phyloP scores from a whole-genome alignment of 2,329 filamentous ascomycete species.

The Fusarium siculi region DNA sequence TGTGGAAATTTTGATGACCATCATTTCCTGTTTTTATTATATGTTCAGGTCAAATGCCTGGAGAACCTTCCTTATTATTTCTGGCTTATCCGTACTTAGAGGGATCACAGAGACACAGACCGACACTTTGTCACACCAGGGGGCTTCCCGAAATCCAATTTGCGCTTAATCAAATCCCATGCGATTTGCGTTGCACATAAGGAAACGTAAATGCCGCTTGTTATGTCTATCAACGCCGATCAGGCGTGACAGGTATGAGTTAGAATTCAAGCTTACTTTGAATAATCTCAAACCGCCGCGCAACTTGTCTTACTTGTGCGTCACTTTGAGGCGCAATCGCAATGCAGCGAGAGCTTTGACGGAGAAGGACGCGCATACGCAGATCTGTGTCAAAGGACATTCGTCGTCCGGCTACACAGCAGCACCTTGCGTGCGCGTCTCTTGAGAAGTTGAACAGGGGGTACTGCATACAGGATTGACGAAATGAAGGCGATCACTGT shows the following conservation, averaged over 20 bases:
- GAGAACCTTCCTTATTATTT: slow-evolving; percentile 6
- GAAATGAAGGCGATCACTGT: slow-evolving; percentile 10
- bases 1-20: slow-evolving; percentile 20
- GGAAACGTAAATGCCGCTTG: slow-evolving; percentile 21
- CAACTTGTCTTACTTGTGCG: slow-evolving; percentile 39
- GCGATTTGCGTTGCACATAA: slow-evolving; percentile 25
- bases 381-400: slow-evolving; percentile 11
- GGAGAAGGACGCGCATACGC: slow-evolving; percentile 9
- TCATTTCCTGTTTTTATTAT: slow-evolving; percentile 10
- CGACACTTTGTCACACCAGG: slow-evolving; percentile 25
- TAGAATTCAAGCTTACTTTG: slow-evolving; percentile 46
- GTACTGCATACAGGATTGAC: slow-evolving; percentile 1
- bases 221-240: slow-evolving; percentile 34
- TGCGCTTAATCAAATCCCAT: slow-evolving; percentile 27
- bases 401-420: slow-evolving; percentile 22
- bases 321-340: slow-evolving; percentile 27
- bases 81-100: neutral
- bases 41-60: neutral
- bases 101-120: slow-evolving; percentile 10
- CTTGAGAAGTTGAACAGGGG: neutral
- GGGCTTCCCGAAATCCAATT: slow-evolving; percentile 14
- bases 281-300: slow-evolving; percentile 43
- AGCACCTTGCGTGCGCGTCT: slow-evolving; percentile 15
- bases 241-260: slow-evolving; percentile 29
- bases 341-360: neutral